Evolutionary conservation across 768 basidiomycete genomes (phyloP).

Genomic region (Calocybe cyanea): DNA sequence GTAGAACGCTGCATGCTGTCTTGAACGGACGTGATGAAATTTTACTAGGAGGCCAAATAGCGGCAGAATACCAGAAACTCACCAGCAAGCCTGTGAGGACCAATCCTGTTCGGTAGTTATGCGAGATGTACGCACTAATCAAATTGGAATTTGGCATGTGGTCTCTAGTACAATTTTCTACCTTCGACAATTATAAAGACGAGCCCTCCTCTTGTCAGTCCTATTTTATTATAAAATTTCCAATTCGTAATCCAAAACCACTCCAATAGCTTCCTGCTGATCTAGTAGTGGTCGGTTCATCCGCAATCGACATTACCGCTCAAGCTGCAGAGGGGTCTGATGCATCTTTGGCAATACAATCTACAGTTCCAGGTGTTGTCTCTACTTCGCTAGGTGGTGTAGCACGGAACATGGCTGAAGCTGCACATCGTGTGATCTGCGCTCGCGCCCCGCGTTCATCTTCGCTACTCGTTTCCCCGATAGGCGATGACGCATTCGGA

Average conservation of each 20-base stretch:
- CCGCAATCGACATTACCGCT: slow-evolving; percentile 87
- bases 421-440: slow-evolving; percentile 63
- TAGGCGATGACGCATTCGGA: slow-evolving; percentile 80
- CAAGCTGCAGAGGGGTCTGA: slow-evolving; percentile 30
- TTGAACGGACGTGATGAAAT: not conserved
- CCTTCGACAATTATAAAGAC: slow-evolving; percentile 1
- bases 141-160: not conserved
- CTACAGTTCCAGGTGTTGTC: slow-evolving; percentile 80
- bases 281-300: slow-evolving; percentile 76
- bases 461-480: slow-evolving; percentile 66
- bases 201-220: slow-evolving; percentile 7
- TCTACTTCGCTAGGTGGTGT: slow-evolving; percentile 81
- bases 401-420: slow-evolving; percentile 93
- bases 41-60: slow-evolving; percentile 69
- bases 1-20: slow-evolving; percentile 13
- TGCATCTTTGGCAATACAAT: slow-evolving; percentile 40
- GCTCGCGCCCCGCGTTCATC: slow-evolving; percentile 30
- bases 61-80: slow-evolving; percentile 61
- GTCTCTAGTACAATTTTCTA: not conserved
- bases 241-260: slow-evolving; percentile 1
- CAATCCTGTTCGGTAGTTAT: slow-evolving; percentile 5
- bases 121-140: slow-evolving; percentile 3
- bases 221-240: not conserved
- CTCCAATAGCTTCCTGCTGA: slow-evolving; percentile 31
- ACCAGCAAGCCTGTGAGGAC: slow-evolving; percentile 29